Evolutionary conservation across 306 rosid genomes (phyloP).

Genomic region (Citrullus mucosospermus): DNA sequence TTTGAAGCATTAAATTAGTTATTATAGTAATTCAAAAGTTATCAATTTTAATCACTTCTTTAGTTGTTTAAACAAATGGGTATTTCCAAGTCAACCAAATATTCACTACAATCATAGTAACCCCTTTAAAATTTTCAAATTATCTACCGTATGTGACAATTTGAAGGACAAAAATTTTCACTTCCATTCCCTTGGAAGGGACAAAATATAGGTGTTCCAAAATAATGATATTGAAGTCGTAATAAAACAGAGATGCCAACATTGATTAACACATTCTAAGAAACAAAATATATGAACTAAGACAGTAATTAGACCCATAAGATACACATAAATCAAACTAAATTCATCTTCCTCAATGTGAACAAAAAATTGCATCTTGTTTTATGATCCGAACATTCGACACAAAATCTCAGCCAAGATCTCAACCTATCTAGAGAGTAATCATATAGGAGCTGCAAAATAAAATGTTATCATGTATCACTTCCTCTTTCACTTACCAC

Average conservation of each 20-base stretch:
- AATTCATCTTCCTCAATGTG: neutral
- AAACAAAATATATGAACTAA: too few relatives aligned
- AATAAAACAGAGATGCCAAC: neutral
- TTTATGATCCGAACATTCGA: neutral
- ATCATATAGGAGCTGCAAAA: neutral
- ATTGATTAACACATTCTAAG: neutral
- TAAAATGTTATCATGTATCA: neutral
- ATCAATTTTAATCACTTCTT: too few relatives aligned
- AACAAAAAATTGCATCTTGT: neutral
- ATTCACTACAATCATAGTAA: too few relatives aligned
- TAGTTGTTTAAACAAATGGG: too few relatives aligned
- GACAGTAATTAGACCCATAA: neutral
- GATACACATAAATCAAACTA: neutral
- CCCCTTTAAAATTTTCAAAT: too few relatives aligned
- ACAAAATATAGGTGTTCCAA: neutral
- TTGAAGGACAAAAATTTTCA: neutral
- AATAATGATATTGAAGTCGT: neutral
- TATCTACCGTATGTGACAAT: too few relatives aligned
- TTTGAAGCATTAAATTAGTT: too few relatives aligned
- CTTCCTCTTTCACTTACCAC: conserved; percentile 13
- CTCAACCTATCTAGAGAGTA: neutral
- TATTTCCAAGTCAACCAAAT: too few relatives aligned
- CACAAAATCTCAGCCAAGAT: neutral
- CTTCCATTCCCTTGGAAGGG: neutral
- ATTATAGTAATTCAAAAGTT: too few relatives aligned